phyloP scores from a whole-genome alignment of 2,329 filamentous ascomycete species.

The Clonostachys solani region DNA sequence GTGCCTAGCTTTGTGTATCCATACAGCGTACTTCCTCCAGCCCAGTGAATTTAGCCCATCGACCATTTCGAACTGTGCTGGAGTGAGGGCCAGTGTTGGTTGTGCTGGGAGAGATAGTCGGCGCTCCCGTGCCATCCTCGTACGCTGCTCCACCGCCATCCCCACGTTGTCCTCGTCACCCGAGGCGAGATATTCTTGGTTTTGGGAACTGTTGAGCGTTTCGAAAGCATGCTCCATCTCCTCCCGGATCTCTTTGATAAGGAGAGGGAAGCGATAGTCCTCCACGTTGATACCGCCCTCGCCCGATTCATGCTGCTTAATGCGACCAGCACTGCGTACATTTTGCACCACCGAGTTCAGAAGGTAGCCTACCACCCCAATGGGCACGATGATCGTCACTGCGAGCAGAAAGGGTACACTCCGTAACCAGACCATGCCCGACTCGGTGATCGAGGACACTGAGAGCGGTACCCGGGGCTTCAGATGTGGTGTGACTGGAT shows the following conservation, averaged over 20 bases:
- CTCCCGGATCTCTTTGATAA: conserved; percentile 70
- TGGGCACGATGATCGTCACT: conserved; percentile 66
- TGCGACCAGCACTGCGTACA: conserved; percentile 68
- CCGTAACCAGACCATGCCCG: conserved; percentile 30
- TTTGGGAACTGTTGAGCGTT: conserved; percentile 53
- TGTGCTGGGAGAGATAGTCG: conserved; percentile 39
- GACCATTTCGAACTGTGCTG: conserved; percentile 83
- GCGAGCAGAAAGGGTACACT: conserved; percentile 61
- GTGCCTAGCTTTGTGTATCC: conserved; percentile 74
- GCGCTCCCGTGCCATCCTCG: conserved; percentile 33
- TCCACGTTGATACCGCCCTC: conserved; percentile 62
- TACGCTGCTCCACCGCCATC: conserved; percentile 30
- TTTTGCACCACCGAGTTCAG: conserved; percentile 75
- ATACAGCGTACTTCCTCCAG: conserved; percentile 64
- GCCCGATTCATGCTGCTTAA: conserved; percentile 70
- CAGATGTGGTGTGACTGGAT: conserved; percentile 51
- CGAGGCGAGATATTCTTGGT: conserved; percentile 28
- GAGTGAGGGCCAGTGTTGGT: conserved; percentile 73
- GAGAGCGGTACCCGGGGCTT: conserved; percentile 17
- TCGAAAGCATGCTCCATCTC: conserved; percentile 78
- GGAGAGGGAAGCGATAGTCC: conserved; percentile 71
- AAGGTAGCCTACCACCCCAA: conserved; percentile 68
- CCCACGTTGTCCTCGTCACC: conserved; percentile 30
- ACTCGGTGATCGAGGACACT: conserved; percentile 22
- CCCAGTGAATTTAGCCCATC: conserved; percentile 64